phyloP scores from a whole-genome alignment of 2,329 filamentous ascomycete species.

The Calonectria pteridis region DNA sequence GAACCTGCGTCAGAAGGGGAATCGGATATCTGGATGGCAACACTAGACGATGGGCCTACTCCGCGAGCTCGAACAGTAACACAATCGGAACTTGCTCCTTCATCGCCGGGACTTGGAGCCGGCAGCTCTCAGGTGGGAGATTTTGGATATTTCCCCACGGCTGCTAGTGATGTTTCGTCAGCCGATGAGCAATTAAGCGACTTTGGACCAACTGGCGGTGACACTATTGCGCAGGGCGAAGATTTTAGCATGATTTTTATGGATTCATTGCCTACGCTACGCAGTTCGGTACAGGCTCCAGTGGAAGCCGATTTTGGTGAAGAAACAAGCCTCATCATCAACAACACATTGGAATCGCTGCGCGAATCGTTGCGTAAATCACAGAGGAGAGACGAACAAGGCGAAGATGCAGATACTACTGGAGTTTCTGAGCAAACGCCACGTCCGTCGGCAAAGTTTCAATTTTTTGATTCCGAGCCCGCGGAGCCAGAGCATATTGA shows the following conservation, averaged over 20 bases:
- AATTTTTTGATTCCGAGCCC: not conserved
- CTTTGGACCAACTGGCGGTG: conserved; percentile 44
- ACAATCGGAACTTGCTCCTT: conserved; percentile 24
- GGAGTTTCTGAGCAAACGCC: conserved; percentile 22
- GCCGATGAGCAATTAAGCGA: conserved; percentile 45
- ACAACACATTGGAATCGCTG: conserved; percentile 65
- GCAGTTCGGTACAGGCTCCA: conserved; percentile 49
- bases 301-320: conserved; percentile 64
- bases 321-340: conserved; percentile 68
- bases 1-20: conserved; percentile 47
- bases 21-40: conserved; percentile 62
- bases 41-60: conserved; percentile 54
- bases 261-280: conserved; percentile 64
- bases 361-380: conserved; percentile 48
- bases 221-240: conserved; percentile 64
- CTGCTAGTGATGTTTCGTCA: conserved; percentile 51
- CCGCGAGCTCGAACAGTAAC: conserved; percentile 44
- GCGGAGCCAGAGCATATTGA: not conserved
- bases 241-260: conserved; percentile 72
- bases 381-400: conserved; percentile 34
- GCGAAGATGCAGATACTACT: conserved; percentile 4
- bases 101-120: conserved; percentile 31
- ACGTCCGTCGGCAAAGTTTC: not conserved
- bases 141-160: conserved; percentile 46
- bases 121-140: conserved; percentile 39